A percentile compares a stretch with the other conserved stretches of the same genome.
These are phyloP conservation scores for Tolypocladium guangdongense DNA, from an alignment of 2,329 filamentous ascomycete genomes.

Conservation along the genomic window DNA sequence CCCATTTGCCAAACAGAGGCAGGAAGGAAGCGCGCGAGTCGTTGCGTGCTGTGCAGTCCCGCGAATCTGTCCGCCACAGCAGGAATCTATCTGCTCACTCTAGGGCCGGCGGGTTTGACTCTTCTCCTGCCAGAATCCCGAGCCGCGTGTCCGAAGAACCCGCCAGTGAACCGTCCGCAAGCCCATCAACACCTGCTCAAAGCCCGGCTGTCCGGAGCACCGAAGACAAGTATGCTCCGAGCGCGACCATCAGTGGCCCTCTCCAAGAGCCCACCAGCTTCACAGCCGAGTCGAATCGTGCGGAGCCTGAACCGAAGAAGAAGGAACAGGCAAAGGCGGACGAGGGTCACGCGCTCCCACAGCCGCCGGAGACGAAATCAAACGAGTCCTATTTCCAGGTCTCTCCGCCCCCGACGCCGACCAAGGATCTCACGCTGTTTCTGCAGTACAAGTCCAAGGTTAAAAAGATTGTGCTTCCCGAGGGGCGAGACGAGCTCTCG, in stretches of 20 bases:
- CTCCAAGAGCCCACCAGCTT: slow-evolving; percentile 33
- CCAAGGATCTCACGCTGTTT: slow-evolving; percentile 87
- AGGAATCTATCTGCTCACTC: slow-evolving; percentile 36
- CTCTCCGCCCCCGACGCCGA: slow-evolving; percentile 50
- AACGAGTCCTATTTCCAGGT: slow-evolving; percentile 45
- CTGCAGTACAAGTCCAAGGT: slow-evolving; percentile 94
- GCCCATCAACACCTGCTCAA: slow-evolving; percentile 3
- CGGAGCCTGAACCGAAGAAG: slow-evolving; percentile 6
- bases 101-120: slow-evolving; percentile 34
- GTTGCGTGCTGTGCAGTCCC: slow-evolving; percentile 53
- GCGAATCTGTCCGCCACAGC: slow-evolving; percentile 39
- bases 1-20: slow-evolving; percentile 75
- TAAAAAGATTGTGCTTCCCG: slow-evolving; percentile 85
- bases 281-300: slow-evolving; percentile 6
- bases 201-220: slow-evolving; percentile 42
- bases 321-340: slow-evolving; percentile 11
- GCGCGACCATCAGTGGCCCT: slow-evolving; percentile 49
- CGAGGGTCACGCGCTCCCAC: slow-evolving; percentile 8
- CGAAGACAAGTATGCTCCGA: slow-evolving; percentile 51
- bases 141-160: slow-evolving; percentile 54
- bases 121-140: slow-evolving; percentile 49
- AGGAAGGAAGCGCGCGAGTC: slow-evolving; percentile 72
- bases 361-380: slow-evolving; percentile 31
- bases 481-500: slow-evolving; percentile 74
- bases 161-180: slow-evolving; percentile 11